Base-by-base conservation (phyloP, 2,329 filamentous ascomycete species). In the Fusarium clavum region DNA sequence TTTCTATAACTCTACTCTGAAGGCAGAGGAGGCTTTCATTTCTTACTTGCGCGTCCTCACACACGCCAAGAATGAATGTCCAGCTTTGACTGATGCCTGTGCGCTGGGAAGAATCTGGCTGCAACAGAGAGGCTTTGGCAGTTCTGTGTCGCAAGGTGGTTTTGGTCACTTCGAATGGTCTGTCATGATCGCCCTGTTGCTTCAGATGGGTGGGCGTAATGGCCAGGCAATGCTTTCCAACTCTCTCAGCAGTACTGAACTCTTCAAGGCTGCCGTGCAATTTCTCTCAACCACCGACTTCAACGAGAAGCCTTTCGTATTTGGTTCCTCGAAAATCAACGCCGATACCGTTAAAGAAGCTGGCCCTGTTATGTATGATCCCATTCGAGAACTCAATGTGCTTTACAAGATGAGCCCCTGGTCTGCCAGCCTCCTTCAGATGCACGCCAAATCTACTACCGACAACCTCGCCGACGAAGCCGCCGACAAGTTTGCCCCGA, bases 111-210 rank as follows among this genome's bases (percentile, higher is more conserved):
- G 92, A 61, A 88, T 93, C 58, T 99, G 96, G 96, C 85, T 99
- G 43, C 90, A 91, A 71, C 95, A 98, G 80, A 89, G 95, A 58
- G 94, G 94, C 1, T 92, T 98, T 71, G 87, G 86, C 18, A 88
- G 92, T 46, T 83, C 86, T 24, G 80, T 94, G n/a, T 85, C 88
- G 4, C 83, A 86, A 45, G 95, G 96, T 46, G 96, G 96, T 0
- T 98, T 99, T 78, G 96, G 96, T 5, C 90, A 93, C 71, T 97
- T 97, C 70, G 96, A 99, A 78, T 98, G 94, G 93, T 87, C 92
- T 1, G 83, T 89, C n/a, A 82, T 96, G 51, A 87, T 94, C 77
- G 93, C 94, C 32, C 83, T 97, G 16, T 83, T 98, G 4, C 84
- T 98, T 44, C 90, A 94, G 78, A 89, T 88, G n/a, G 93, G 93